Conservation (phyloP, 1,284 basidiomycete genomes). For the Tilletiaria anomala region DNA sequence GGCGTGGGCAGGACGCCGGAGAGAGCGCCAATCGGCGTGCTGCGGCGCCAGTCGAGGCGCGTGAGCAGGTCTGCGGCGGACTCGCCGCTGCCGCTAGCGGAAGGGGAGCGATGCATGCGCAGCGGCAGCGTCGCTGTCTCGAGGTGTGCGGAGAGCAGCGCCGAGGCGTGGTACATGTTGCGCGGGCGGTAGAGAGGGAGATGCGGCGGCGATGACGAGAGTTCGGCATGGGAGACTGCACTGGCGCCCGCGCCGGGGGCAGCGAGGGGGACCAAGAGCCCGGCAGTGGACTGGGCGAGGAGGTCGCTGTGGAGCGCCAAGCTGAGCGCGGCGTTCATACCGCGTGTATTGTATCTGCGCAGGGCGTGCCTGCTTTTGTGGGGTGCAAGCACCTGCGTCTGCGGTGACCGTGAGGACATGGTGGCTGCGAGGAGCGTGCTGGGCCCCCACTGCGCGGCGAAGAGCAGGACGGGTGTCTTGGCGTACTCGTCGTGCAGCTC, state of each 20-base stretch:
- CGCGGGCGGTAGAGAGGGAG: constrained; percentile 8
- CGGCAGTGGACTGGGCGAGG: no score
- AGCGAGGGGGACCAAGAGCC: no score
- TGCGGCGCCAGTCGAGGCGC: constrained; percentile 28
- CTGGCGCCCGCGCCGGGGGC: no score
- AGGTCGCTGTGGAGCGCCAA: no score
- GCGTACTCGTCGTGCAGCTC: constrained; percentile 26
- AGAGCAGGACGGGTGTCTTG: constrained; percentile 14
- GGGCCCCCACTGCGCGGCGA: constrained; percentile 10
- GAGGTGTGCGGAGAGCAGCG: constrained; percentile 21
- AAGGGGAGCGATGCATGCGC: constrained; percentile 3
- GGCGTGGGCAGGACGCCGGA: constrained; percentile 27
- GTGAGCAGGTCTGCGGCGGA: constrained; percentile 13
- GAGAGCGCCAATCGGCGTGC: constrained; percentile 27
- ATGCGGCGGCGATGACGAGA: no score
- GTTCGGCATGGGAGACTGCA: no score
- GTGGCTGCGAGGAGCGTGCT: no score
- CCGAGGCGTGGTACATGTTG: constrained; percentile 19
- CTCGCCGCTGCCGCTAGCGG: constrained; percentile 8
- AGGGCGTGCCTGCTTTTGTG: no score
- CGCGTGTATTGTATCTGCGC: no score
- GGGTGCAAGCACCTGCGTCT: no score
- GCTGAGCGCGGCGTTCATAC: no score
- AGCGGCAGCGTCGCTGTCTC: constrained; percentile 28
- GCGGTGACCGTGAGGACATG: no score